phyloP scores from a whole-genome alignment of 1,284 basidiomycete genomes.

The Cutaneotrichosporon sp. region DNA sequence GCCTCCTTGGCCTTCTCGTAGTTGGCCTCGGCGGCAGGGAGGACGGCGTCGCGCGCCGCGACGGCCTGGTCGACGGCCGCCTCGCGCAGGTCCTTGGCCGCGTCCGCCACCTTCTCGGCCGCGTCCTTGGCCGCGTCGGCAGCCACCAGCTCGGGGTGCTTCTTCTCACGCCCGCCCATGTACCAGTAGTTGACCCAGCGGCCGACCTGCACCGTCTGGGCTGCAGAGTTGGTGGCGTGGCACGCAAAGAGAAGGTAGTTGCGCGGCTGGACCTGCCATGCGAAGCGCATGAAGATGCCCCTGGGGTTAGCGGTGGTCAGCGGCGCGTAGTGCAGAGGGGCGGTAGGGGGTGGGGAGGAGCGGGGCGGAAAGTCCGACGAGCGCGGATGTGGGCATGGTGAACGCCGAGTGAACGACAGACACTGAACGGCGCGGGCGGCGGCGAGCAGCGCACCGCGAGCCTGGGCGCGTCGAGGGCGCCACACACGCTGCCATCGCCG shows the following conservation, averaged over 20 bases:
- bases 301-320: slow-evolving; percentile 54
- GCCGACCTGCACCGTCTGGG: slow-evolving; percentile 76
- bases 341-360: too few relatives aligned
- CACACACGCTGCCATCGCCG: too few relatives aligned
- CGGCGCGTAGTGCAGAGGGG: neutral
- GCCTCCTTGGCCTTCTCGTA: slow-evolving; percentile 33
- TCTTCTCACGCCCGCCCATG: slow-evolving; percentile 50
- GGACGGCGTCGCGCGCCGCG: slow-evolving; percentile 16
- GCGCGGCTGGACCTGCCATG: slow-evolving; percentile 90
- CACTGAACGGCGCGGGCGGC: too few relatives aligned
- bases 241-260: slow-evolving; percentile 94
- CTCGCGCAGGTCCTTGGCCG: slow-evolving; percentile 11
- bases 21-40: slow-evolving; percentile 21
- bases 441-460: too few relatives aligned
- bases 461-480: too few relatives aligned
- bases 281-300: slow-evolving; percentile 93
- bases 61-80: slow-evolving; percentile 19
- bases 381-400: too few relatives aligned
- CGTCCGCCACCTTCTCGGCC: slow-evolving; percentile 9
- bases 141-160: slow-evolving; percentile 33
- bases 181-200: slow-evolving; percentile 87
- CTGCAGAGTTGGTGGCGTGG: slow-evolving; percentile 84
- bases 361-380: too few relatives aligned
- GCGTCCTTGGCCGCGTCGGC: slow-evolving; percentile 19
- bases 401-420: too few relatives aligned